Base-by-base conservation (phyloP, 345 rosid species). In the Gossypium stocksii region DNA sequence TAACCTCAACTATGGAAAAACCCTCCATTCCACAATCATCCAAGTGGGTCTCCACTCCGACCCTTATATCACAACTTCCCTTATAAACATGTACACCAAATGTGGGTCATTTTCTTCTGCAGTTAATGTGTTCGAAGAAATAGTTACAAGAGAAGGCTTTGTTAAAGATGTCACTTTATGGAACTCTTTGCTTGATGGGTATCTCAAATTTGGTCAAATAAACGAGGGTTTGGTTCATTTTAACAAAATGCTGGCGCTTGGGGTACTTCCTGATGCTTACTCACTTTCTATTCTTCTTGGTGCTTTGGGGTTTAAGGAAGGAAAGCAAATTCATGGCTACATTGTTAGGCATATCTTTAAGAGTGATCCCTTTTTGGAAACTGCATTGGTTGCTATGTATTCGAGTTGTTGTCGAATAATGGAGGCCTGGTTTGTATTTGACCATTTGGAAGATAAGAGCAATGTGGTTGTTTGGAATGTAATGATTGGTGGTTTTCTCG, bases 381-480 rank as follows among this genome's bases (percentile, higher is more conserved):
- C 88, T 74, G 89, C 97, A 62, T 78, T 91, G 5, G 71, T 89
- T 77, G 87, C 82, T 83, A 82, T 80, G 87, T 89, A 89, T 77
- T 82, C 83, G 68, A 76, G 80, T 61, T 82, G 85, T 25, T 74
- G 86, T 68, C 77, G 77, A 76, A 69, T 73, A 14, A 70, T 29
- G 80, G 72, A 86, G 71, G 92, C 93, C 6, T 86, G 90, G 86
- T 70, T 58, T 63, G 73, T 86, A 67, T 89, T 91, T 51, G 23
- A 79, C 62, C 80, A 60, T 77, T 45, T 82, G 80, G 87, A 78
- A 54, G 86, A 89, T 76, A 86, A 78, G 70, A 81, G 84, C 65
- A 87, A 85, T 77, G 81, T 86, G 43, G 97, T 93, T 14, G 71
- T 82, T 6, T 93, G 98, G 97, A 93, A 93, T 86, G 91, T 93